Base-by-base conservation (phyloP, 2,329 filamentous ascomycete genomes). In the Aspergillus arachidicola region DNA sequence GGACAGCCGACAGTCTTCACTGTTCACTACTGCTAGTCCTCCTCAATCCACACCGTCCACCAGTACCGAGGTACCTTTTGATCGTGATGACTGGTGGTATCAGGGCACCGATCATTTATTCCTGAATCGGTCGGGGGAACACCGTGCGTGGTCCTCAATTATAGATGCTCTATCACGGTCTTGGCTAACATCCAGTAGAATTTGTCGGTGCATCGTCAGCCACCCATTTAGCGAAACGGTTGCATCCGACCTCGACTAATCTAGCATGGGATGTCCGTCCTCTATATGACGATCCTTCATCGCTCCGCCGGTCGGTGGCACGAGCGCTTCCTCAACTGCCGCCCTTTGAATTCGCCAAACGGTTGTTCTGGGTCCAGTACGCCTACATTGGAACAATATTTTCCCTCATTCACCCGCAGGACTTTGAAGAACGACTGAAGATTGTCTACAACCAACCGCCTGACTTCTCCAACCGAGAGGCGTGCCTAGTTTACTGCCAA, bases 341-440 rank as follows among this genome's bases (percentile, higher is more conserved):
- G 0, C 83, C 84, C 0, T 76, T 81, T 12, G 81, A 85, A 36
- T 81, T 84, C 65, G 84, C 84, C 0, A 82, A 81, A 58, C 76
- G 82, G 16, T 75, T 84, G 2, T 85, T 83, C 63, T 77, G 79
- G 32, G 81, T 83, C 0, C 85, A 87, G 62, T 84, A 86, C 69
- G 79, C 79, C 38, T 86, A 85, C 60, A 86, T 87, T 21, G 85
- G 85, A 12, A 86, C 84, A 16, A 87, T 87, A 11, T 86, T 87
- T 63, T 81, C 82, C 12, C 83, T 86, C 51, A 79, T 83, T 0
- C 79, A 83, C 30, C 82, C 83, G 0, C 69, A 75, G 4, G 71
- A 78, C 19, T 86, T 86, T 58, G 83, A 85, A 63, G 68, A 73
- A 41, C 76, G 81, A 30, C 74, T 86, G 0, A 64, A 76, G 16